phyloP scores from a whole-genome alignment of 1,284 basidiomycete species.

The Ganoderma sinense region DNA sequence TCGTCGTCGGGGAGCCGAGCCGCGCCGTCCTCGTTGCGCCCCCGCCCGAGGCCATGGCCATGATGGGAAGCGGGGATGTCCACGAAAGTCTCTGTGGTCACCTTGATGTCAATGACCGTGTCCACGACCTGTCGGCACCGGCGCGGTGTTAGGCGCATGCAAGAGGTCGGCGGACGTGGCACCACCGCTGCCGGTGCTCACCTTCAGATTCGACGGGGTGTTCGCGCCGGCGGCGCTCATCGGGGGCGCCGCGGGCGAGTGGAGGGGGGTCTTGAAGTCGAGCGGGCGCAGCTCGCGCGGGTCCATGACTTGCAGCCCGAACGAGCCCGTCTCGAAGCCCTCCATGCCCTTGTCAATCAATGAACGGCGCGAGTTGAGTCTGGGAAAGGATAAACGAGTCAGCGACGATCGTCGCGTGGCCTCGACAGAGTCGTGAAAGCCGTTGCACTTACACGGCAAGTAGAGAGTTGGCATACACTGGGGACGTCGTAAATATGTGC shows the following conservation, averaged over 20 bases:
- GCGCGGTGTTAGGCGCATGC: neutral
- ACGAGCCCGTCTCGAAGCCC: constrained; percentile 13
- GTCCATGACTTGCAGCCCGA: constrained; percentile 9
- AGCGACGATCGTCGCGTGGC: neutral
- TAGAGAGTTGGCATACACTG: constrained; percentile 10
- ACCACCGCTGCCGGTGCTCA: neutral
- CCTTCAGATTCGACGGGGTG: neutral
- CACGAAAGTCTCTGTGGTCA: constrained; percentile 3
- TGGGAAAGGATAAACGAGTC: neutral
- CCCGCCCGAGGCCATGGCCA: neutral
- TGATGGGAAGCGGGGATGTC: neutral
- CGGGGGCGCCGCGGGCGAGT: neutral
- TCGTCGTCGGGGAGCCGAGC: neutral
- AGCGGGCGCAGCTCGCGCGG: neutral
- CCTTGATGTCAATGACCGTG: constrained; percentile 1
- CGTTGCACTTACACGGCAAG: constrained; percentile 7
- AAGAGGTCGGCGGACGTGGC: neutral
- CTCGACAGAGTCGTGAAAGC: neutral
- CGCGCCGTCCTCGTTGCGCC: neutral
- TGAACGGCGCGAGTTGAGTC: constrained; percentile 13
- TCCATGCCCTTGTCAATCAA: constrained; percentile 7
- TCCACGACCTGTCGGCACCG: neutral
- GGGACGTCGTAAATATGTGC: too few species aligned
- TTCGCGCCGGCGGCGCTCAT: neutral
- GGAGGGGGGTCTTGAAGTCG: neutral